Evolutionary conservation across 768 basidiomycete genomes (phyloP).

Genomic region (Russula ochroleuca): DNA sequence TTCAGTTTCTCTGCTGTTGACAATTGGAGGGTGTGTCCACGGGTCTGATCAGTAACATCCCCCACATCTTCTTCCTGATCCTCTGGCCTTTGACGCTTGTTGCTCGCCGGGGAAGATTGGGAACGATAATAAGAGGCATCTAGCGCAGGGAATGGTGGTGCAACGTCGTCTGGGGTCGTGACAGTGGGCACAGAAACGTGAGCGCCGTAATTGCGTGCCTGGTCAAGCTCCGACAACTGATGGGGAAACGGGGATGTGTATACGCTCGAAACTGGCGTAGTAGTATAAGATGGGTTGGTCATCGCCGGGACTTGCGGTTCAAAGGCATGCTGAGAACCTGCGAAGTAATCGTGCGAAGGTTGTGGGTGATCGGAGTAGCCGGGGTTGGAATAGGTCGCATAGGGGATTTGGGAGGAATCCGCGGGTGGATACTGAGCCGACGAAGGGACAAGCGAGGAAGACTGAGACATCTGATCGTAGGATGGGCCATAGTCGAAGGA

Average conservation of each 20-base stretch:
- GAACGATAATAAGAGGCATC: conserved; percentile 4
- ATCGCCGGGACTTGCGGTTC: neutral
- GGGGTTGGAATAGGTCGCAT: conserved; percentile 10
- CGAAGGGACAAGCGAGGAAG: conserved; percentile 15
- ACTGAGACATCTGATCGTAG: conserved; percentile 13
- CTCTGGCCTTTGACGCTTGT: conserved; percentile 24
- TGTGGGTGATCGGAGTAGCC: conserved; percentile 14
- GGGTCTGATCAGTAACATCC: conserved; percentile 5
- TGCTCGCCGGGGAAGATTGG: conserved; percentile 1
- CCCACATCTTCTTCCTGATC: conserved; percentile 23
- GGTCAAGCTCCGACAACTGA: conserved; percentile 4
- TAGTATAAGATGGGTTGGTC: neutral
- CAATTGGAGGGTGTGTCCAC: neutral
- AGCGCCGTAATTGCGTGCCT: neutral
- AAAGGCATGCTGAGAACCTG: conserved; percentile 5
- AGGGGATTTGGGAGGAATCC: conserved; percentile 4
- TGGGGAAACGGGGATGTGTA: conserved; percentile 8
- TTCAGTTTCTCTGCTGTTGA: conserved; percentile 20
- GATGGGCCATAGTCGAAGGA: conserved; percentile 16
- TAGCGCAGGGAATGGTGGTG: neutral
- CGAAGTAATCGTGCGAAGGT: conserved; percentile 7
- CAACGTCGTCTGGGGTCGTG: neutral
- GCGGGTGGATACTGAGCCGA: conserved; percentile 6
- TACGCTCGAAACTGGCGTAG: neutral
- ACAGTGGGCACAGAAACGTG: neutral